Conservation (phyloP, 1,139 yeast genomes). For the Tardiomyces depauwii region DNA sequence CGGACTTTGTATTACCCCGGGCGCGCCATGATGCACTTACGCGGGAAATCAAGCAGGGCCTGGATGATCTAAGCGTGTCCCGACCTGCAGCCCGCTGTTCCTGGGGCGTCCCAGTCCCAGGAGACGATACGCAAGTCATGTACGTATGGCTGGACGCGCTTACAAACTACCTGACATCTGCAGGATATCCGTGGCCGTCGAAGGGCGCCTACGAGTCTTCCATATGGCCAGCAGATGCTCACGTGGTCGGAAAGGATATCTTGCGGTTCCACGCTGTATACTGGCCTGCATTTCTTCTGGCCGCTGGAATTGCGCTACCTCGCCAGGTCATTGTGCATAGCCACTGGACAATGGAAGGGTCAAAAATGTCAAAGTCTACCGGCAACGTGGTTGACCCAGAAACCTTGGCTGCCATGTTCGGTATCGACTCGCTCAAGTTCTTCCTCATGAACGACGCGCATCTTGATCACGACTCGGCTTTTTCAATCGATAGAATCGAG, state of each 20-base stretch:
- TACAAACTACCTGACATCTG: conserved; percentile 68
- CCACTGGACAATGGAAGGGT: conserved; percentile 87
- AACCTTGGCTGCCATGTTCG: conserved; percentile 40
- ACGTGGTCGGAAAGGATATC: conserved; percentile 87
- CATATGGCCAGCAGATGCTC: conserved; percentile 55
- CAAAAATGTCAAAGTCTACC: conserved; percentile 85
- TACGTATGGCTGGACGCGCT: conserved; percentile 98
- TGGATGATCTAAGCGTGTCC: conserved; percentile 71
- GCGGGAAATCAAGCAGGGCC: conserved; percentile 40
- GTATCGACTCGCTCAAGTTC: conserved; percentile 64
- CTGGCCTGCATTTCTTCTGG: conserved; percentile 91
- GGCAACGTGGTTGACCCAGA: conserved; percentile 97
- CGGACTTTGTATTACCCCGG: conserved; percentile 51
- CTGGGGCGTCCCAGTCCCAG: conserved; percentile 92
- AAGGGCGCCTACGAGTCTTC: neutral
- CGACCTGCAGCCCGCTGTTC: conserved; percentile 64
- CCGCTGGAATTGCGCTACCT: conserved; percentile 65
- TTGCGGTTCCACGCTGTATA: conserved; percentile 75
- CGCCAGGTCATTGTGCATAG: conserved; percentile 75
- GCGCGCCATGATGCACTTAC: conserved; percentile 46
- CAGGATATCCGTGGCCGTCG: conserved; percentile 42
- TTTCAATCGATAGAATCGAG: conserved; percentile 46
- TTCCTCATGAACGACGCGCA: conserved; percentile 70
- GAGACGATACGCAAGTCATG: conserved; percentile 63
- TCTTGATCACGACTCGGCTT: conserved; percentile 69